Base-by-base conservation (phyloP, 1,284 basidiomycete species). In the Kalmanozyma brasiliensis region DNA sequence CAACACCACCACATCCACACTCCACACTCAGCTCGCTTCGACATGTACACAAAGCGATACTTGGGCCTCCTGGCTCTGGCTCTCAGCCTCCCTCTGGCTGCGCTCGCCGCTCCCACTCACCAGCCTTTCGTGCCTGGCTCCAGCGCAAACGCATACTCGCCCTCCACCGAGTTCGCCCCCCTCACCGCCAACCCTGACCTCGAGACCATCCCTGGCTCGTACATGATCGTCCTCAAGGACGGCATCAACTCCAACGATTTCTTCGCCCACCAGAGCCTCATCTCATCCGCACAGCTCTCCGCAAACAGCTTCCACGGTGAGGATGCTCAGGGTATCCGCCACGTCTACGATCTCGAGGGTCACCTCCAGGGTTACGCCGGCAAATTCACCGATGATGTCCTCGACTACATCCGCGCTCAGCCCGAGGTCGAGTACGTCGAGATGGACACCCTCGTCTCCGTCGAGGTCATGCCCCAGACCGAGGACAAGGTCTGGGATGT, bases 401-500 rank as follows among this genome's bases (percentile, higher is more conserved):
- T 99, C 64, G 87, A 92, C 51, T 87, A 88, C 78, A 90, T 99
- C 81, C 88, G 95, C 52, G 84, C 86, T 45, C 87, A 91, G 85
- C 94, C 94, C 17, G 94, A 95, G 83, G 94, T 99, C 46, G 91
- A 89, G 29, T 95, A 91, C 80, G 86, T 99, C 62, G 96, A 99
- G 86, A 87, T 86, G 65, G 96, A 99, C 72, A 70, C 78, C n/a
- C 52, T 74, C 47, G 80, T 82, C 24, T 69, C 61, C 16, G 62
- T 73, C 29, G 65, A 69, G 49, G 73, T 79, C 65, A 73, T 81
- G 62, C 73, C 68, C 30, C 73, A 82, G 52, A 62, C 73, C 42
- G 69, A 70, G 29, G 62, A 69, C 48, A 70, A 60, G 37, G 67
- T 78, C 43, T 74, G 66, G 66, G 73, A 79, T 20, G 62, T 71